phyloP scores from a whole-genome alignment of 176 grass and related monocot genomes.

The Aegilops longissima region DNA sequence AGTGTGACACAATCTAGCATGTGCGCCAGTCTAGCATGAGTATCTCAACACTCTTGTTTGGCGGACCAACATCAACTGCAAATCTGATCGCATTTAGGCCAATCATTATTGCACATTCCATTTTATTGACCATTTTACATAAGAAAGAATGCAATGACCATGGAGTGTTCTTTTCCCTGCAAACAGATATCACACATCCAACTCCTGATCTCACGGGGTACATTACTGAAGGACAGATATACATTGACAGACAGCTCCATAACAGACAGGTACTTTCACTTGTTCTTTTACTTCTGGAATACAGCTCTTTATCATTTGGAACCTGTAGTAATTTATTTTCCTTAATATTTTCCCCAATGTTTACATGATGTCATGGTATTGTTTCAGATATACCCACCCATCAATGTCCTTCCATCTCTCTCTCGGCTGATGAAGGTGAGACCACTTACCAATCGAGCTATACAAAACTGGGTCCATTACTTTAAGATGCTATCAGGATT shows the following conservation, averaged over 20 bases:
- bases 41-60: slow-evolving; percentile 3
- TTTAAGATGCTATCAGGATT: background rate
- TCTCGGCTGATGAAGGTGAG: slow-evolving; percentile 98
- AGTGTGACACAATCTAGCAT: background rate
- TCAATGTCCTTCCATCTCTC: slow-evolving; percentile 97
- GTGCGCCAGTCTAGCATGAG: background rate
- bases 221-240: slow-evolving; percentile 99
- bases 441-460: background rate
- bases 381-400: slow-evolving; percentile 96
- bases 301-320: background rate
- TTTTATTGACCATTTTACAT: background rate
- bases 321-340: slow-evolving; percentile 1
- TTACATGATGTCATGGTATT: slow-evolving; percentile 31
- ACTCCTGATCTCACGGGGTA: slow-evolving; percentile 99
- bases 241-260: slow-evolving; percentile 95
- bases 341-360: background rate
- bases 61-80: background rate
- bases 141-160: background rate
- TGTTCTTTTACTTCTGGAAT: background rate
- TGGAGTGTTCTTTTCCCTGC: background rate
- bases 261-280: slow-evolving; percentile 82
- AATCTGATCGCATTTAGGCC: slow-evolving; percentile 5
- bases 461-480: background rate
- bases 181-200: slow-evolving; percentile 98
- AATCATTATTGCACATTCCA: background rate